Evolutionary conservation across 1,284 basidiomycete species (phyloP).

Genomic region (Nidula niveotomentosa): DNA sequence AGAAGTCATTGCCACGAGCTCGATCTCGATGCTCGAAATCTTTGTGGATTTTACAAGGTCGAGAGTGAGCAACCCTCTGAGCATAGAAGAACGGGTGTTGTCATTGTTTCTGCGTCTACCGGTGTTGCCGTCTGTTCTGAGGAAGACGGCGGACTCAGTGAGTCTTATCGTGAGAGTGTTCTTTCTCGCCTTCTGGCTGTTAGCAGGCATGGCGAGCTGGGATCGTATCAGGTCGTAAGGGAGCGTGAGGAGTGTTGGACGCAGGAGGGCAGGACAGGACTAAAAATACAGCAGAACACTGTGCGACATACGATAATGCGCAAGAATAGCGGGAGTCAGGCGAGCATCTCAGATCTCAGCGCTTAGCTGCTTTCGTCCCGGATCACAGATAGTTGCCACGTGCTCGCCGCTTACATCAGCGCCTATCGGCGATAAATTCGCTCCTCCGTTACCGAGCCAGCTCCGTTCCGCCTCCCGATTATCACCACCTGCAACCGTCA

Average conservation of each 20-base stretch:
- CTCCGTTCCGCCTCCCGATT: too few species aligned
- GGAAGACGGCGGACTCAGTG: constrained; percentile 82
- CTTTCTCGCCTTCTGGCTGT: constrained; percentile 20
- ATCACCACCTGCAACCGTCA: too few species aligned
- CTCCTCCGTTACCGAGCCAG: too few species aligned
- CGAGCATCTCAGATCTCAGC: too few species aligned
- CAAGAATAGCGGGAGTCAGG: too few species aligned
- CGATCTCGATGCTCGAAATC: constrained; percentile 84
- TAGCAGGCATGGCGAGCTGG: not conserved
- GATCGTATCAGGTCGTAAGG: not conserved
- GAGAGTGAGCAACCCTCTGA: constrained; percentile 87
- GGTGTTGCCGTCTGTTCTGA: constrained; percentile 55
- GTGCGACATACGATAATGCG: too few species aligned
- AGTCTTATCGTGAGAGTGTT: constrained; percentile 61
- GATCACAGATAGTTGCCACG: too few species aligned
- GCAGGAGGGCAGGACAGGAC: too few species aligned
- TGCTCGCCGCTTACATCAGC: too few species aligned
- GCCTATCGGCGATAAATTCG: too few species aligned
- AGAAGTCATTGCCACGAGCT: constrained; percentile 69
- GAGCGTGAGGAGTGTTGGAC: not conserved
- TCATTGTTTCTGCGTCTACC: constrained; percentile 42
- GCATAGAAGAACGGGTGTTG: constrained; percentile 69
- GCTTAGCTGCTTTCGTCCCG: too few species aligned
- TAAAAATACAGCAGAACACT: too few species aligned
- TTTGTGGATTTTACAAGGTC: constrained; percentile 82